phyloP scores from a whole-genome alignment of 257 asterid species.

The Solanum chmielewskii region DNA sequence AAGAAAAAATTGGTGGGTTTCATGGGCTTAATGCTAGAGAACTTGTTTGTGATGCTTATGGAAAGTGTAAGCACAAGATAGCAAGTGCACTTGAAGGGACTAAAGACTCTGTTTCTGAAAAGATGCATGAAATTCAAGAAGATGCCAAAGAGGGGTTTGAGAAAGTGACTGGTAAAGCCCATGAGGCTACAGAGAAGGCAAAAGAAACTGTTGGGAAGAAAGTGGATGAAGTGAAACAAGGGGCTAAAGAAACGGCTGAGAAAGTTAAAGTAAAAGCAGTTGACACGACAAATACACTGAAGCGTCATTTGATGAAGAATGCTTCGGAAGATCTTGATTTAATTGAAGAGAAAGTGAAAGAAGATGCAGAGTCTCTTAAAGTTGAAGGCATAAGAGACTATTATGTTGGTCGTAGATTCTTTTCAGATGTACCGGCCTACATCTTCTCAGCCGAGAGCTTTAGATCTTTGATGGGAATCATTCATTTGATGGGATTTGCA shows the following conservation, averaged over 20 bases:
- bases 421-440: constrained; percentile 6
- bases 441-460: constrained; percentile 4
- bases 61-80: constrained; percentile 22
- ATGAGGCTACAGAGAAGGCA: constrained; percentile 4
- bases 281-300: constrained; percentile 1
- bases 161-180: not conserved
- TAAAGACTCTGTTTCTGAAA: constrained; percentile 8
- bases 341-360: not conserved
- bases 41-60: constrained; percentile 27
- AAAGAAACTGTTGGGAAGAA: constrained; percentile 9
- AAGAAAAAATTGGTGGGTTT: not conserved
- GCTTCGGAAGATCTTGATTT: not conserved
- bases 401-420: constrained; percentile 9
- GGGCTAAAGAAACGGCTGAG: not conserved
- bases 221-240: constrained; percentile 5
- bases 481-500: constrained; percentile 49
- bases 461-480: constrained; percentile 12
- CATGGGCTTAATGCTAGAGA: constrained; percentile 4
- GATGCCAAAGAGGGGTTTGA: constrained; percentile 5
- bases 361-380: constrained; percentile 2
- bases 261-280: not conserved
- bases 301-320: not conserved
- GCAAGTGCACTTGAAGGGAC: constrained; percentile 14
- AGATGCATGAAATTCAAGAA: constrained; percentile 18
- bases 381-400: constrained; percentile 28